A percentile compares a stretch with the other conserved stretches of the same genome.
phyloP scores from a whole-genome alignment of 2,329 filamentous ascomycete species.

The Ceratocystis eucalypticola region DNA sequence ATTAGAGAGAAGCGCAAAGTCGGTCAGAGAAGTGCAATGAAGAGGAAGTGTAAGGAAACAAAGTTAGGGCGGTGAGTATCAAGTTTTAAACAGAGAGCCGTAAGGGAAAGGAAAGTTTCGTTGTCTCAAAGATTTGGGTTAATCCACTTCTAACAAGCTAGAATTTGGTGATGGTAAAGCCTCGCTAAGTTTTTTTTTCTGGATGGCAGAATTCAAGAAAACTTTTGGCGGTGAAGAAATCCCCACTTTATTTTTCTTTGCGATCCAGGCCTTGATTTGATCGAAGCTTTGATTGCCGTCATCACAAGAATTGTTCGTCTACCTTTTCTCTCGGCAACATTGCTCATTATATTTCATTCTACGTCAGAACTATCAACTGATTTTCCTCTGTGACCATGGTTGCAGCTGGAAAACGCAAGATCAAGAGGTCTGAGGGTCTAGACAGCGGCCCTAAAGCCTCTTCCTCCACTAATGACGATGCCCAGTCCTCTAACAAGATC shows the following conservation, averaged over 20 bases:
- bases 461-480: neutral
- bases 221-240: slow-evolving; percentile 23
- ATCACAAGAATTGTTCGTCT: neutral
- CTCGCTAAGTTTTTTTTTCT: slow-evolving; percentile 17
- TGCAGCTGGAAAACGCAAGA: slow-evolving; percentile 13
- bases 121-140: slow-evolving; percentile 11
- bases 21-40: neutral
- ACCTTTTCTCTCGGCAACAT: neutral
- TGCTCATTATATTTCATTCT: neutral
- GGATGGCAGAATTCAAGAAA: slow-evolving; percentile 23
- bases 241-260: slow-evolving; percentile 19
- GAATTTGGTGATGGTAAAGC: slow-evolving; percentile 8
- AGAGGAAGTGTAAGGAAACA: neutral
- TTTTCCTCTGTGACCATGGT: slow-evolving; percentile 9
- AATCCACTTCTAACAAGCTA: slow-evolving; percentile 9
- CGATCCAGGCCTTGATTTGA: slow-evolving; percentile 6
- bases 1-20: slow-evolving; percentile 10
- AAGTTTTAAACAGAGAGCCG: neutral
- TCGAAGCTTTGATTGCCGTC: neutral
- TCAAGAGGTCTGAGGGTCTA: slow-evolving; percentile 11
- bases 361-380: neutral
- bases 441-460: slow-evolving; percentile 4
- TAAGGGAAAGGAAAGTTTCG: neutral
- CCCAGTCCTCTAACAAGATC: slow-evolving; percentile 28
- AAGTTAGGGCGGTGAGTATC: neutral